These are phyloP conservation scores for Globisporangium alternatum DNA, from an alignment of 352 stramenopile genomes.

Conservation along the genomic window DNA sequence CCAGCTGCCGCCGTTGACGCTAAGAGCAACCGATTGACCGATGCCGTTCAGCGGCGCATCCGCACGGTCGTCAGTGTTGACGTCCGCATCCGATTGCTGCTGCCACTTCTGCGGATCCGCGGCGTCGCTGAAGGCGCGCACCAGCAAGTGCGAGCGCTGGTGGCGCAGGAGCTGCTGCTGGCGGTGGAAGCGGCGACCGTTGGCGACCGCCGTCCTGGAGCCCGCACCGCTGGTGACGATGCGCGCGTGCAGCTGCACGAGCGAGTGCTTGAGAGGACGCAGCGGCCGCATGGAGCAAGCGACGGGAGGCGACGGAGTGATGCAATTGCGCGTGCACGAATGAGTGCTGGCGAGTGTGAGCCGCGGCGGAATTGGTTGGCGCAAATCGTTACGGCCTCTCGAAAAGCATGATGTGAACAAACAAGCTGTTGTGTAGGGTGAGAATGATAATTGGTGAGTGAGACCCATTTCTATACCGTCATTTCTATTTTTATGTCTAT, in stretches of 20 bases:
- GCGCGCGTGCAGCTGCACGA: slow-evolving; percentile 31
- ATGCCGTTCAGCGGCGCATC: slow-evolving; percentile 17
- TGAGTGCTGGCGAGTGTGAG: slow-evolving; percentile 7
- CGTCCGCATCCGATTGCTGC: slow-evolving; percentile 2
- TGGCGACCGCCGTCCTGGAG: background rate
- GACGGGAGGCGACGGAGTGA: background rate
- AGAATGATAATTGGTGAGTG: background rate
- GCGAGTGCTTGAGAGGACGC: slow-evolving; percentile 34
- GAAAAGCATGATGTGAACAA: slow-evolving; percentile 3
- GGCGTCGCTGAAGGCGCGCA: slow-evolving; percentile 44
- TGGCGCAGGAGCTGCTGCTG: slow-evolving; percentile 18
- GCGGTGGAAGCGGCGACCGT: slow-evolving; percentile 18
- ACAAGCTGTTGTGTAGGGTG: slow-evolving; percentile 10
- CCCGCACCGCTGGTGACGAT: slow-evolving; percentile 1
- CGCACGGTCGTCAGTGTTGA: background rate
- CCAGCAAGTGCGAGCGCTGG: slow-evolving; percentile 30
- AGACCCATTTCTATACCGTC: background rate
- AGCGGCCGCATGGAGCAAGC: slow-evolving; percentile 24
- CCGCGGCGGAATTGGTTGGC: slow-evolving; percentile 23
- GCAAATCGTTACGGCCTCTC: slow-evolving; percentile 16
- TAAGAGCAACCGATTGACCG: background rate
- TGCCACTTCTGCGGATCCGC: slow-evolving; percentile 23
- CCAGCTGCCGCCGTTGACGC: slow-evolving; percentile 13
- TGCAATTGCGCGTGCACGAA: slow-evolving; percentile 11
- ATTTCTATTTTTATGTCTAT: slow-evolving; percentile 14